These are phyloP conservation scores for Tolypocladium nubicola DNA, from an alignment of 2,329 filamentous ascomycete species.

Conservation along the genomic window DNA sequence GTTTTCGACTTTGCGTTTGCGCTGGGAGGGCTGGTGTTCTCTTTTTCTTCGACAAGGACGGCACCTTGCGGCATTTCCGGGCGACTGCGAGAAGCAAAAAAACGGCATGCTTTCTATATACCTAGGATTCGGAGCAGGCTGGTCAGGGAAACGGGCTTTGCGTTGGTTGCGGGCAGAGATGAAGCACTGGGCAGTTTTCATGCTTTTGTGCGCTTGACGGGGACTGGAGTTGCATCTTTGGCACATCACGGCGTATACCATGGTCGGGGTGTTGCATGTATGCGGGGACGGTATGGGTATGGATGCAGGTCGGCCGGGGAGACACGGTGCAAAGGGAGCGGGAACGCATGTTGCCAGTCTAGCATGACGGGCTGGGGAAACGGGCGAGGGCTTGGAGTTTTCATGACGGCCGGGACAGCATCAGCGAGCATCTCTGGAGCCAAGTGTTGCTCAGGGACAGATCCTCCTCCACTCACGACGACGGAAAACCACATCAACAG, in stretches of 20 bases:
- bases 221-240: slow-evolving; percentile 8
- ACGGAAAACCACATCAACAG: not conserved
- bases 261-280: slow-evolving; percentile 4
- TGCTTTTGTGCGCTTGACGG: slow-evolving; percentile 7
- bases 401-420: not conserved
- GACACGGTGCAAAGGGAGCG: not conserved
- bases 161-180: slow-evolving; percentile 5
- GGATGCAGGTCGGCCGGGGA: not conserved
- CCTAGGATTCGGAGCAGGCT: slow-evolving; percentile 8
- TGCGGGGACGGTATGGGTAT: not conserved
- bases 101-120: slow-evolving; percentile 9
- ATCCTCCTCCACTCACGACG: not conserved
- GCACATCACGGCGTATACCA: slow-evolving; percentile 8
- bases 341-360: not conserved
- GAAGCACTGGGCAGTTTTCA: slow-evolving; percentile 8
- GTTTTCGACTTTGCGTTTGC: slow-evolving; percentile 6
- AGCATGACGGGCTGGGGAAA: not conserved
- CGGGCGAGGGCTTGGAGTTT: not conserved
- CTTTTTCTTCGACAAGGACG: slow-evolving; percentile 3
- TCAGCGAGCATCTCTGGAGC: slow-evolving; percentile 1
- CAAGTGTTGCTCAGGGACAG: not conserved
- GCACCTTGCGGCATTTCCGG: slow-evolving; percentile 9
- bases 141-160: slow-evolving; percentile 3
- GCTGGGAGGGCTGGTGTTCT: slow-evolving; percentile 3
- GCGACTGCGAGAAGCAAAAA: slow-evolving; percentile 9